phyloP scores from a whole-genome alignment of 768 basidiomycete species.

The Glaciozyma martinii region DNA sequence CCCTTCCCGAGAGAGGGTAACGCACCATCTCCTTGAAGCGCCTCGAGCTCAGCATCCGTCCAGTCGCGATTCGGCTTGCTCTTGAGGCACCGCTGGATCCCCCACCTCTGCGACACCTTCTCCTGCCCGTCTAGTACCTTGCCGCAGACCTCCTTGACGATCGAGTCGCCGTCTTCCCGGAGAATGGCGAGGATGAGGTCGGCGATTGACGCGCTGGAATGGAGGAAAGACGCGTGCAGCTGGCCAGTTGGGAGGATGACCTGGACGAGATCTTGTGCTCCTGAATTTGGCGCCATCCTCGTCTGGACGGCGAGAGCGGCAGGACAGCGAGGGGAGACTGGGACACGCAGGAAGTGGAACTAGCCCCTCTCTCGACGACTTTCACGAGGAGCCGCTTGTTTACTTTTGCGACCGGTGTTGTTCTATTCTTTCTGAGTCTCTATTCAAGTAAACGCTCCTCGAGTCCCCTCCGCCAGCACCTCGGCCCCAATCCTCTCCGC shows the following conservation, averaged over 20 bases:
- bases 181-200: constrained; percentile 18
- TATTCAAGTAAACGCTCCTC: constrained; percentile 11
- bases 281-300: too few species aligned
- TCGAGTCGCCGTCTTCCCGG: constrained; percentile 26
- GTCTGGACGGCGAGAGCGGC: too few species aligned
- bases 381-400: too few species aligned
- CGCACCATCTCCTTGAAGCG: constrained; percentile 57
- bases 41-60: constrained; percentile 62
- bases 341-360: too few species aligned
- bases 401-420: not conserved
- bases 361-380: too few species aligned
- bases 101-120: constrained; percentile 12
- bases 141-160: constrained; percentile 14
- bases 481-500: constrained; percentile 1
- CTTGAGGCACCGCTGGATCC: constrained; percentile 21
- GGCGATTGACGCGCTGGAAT: not conserved
- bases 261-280: too few species aligned
- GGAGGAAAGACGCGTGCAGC: too few species aligned
- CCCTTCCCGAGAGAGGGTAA: not conserved
- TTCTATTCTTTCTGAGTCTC: not conserved
- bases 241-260: too few species aligned
- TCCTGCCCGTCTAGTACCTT: not conserved
- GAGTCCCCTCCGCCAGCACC: not conserved
- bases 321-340: too few species aligned
- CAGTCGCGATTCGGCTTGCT: constrained; percentile 43